Percentiles rank a stretch among this genome's conserved stretches.
These are phyloP conservation scores for Eucalyptus dawsonii DNA, from an alignment of 345 rosid genomes.

Conservation along the genomic window DNA sequence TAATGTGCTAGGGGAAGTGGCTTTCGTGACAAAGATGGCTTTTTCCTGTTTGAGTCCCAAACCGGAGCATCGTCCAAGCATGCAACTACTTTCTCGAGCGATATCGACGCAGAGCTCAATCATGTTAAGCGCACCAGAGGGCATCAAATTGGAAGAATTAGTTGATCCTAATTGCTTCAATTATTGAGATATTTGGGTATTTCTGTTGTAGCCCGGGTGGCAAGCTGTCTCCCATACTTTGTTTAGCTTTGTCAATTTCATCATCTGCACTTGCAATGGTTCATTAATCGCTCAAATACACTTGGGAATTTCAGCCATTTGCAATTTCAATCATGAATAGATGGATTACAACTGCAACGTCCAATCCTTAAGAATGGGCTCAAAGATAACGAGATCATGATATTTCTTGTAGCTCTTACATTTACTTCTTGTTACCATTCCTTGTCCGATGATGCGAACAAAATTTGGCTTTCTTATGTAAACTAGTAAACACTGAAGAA, in stretches of 20 bases:
- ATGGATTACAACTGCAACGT: neutral
- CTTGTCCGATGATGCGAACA: neutral
- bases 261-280: neutral
- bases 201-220: neutral
- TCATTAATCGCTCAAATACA: neutral
- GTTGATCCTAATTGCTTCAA: neutral
- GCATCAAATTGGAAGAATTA: neutral
- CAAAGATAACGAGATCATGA: neutral
- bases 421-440: neutral
- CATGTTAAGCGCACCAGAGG: neutral
- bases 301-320: neutral
- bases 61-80: neutral
- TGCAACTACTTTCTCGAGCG: neutral
- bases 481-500: neutral
- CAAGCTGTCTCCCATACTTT: neutral
- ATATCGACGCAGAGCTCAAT: neutral
- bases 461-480: neutral
- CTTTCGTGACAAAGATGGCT: neutral
- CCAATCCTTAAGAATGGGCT: neutral
- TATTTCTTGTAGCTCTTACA: neutral
- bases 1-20: neutral
- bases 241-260: neutral
- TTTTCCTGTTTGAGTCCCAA: neutral
- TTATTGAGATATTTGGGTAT: neutral
- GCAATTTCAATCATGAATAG: neutral